Percentiles rank a stretch among this genome's conserved stretches.
Conservation (phyloP, 768 basidiomycete species). For the Boletus rufocinnamomeus region DNA sequence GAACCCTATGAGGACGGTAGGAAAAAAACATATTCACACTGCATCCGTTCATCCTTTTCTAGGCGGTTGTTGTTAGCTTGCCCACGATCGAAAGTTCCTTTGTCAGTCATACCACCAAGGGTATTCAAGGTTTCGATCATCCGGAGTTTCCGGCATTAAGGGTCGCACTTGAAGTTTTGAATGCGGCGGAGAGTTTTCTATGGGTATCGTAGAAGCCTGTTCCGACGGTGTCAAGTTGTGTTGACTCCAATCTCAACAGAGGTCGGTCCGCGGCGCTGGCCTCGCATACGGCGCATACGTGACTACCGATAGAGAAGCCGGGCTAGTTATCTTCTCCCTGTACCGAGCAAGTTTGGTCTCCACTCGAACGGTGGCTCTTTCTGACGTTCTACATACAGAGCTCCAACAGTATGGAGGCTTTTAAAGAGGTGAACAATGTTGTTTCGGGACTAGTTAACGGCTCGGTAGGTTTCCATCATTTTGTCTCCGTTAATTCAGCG, state of each 20-base stretch:
- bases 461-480: slow-evolving; percentile 50
- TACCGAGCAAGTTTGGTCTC: slow-evolving; percentile 60
- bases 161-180: slow-evolving; percentile 84
- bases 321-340: slow-evolving; percentile 71
- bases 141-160: slow-evolving; percentile 83
- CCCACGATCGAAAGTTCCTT: slow-evolving; percentile 95
- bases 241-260: slow-evolving; percentile 43
- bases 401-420: slow-evolving; percentile 78
- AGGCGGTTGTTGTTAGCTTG: slow-evolving; percentile 86
- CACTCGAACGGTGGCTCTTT: neutral
- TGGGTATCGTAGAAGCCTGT: slow-evolving; percentile 58
- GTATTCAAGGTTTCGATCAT: slow-evolving; percentile 77
- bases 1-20: slow-evolving; percentile 70
- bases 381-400: slow-evolving; percentile 50
- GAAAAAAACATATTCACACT: slow-evolving; percentile 1
- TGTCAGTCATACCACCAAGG: slow-evolving; percentile 74
- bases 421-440: slow-evolving; percentile 75
- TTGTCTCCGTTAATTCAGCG: neutral
- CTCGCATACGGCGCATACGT: slow-evolving; percentile 91
- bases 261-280: slow-evolving; percentile 90
- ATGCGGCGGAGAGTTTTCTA: slow-evolving; percentile 91
- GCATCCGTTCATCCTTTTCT: slow-evolving; percentile 3
- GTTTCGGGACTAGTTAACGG: slow-evolving; percentile 81
- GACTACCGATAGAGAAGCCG: slow-evolving; percentile 73
- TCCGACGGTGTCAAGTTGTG: neutral